These are phyloP conservation scores for Porphyra umbilicalis DNA, from an alignment of 31 red algal species.

Conservation along the genomic window DNA sequence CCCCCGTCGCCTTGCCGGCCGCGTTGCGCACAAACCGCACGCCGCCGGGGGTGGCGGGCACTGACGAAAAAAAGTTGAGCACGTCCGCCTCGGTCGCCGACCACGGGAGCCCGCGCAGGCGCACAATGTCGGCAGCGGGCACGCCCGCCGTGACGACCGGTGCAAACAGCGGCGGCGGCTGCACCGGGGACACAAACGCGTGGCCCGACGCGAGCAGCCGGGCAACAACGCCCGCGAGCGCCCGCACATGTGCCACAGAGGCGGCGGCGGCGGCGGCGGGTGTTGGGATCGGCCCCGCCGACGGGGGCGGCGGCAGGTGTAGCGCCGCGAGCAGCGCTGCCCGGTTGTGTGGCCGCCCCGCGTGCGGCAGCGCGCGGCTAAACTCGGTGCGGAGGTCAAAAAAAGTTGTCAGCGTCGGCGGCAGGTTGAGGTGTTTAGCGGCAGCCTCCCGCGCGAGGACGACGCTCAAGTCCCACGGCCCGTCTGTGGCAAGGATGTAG, in stretches of 20 bases:
- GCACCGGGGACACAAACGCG: slow-evolving; percentile 28
- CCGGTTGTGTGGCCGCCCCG: slow-evolving; percentile 35
- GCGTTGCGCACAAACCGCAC: slow-evolving; percentile 73
- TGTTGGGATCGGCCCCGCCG: too few relatives aligned
- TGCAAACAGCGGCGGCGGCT: slow-evolving; percentile 43
- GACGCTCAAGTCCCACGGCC: slow-evolving; percentile 59
- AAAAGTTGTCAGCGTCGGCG: slow-evolving; percentile 43
- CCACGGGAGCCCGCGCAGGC: slow-evolving; percentile 89
- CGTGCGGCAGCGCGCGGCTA: slow-evolving; percentile 29
- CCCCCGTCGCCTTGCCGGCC: slow-evolving; percentile 79
- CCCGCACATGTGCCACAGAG: slow-evolving; percentile 39
- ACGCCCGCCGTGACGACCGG: slow-evolving; percentile 60
- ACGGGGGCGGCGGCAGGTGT: slow-evolving; percentile 21
- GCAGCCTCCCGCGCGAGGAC: slow-evolving; percentile 56
- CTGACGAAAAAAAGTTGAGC: slow-evolving; percentile 40
- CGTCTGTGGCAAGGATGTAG: slow-evolving; percentile 57
- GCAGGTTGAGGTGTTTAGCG: slow-evolving; percentile 40
- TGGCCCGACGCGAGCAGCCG: slow-evolving; percentile 45
- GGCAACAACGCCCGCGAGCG: slow-evolving; percentile 34
- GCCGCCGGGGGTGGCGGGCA: slow-evolving; percentile 42
- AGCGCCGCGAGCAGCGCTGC: slow-evolving; percentile 40
- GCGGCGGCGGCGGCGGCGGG: slow-evolving; percentile 18
- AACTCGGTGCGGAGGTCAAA: slow-evolving; percentile 74
- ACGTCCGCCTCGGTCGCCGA: slow-evolving; percentile 57
- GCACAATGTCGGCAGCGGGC: slow-evolving; percentile 71